phyloP scores from a whole-genome alignment of 208 protist genomes.

The Kentomonas sorsogonicus region DNA sequence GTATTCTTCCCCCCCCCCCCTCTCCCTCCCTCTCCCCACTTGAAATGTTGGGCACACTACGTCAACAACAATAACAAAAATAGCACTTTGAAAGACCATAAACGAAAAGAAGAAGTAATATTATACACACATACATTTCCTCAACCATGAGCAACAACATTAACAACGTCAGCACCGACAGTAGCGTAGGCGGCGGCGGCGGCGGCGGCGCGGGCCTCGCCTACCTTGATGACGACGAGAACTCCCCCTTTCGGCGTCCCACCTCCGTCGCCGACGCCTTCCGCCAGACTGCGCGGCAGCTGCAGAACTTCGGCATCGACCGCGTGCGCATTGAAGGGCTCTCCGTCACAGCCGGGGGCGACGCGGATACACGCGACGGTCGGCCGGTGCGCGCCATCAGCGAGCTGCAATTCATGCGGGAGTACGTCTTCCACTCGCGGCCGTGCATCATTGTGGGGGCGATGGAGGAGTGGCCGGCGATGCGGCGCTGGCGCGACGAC shows the following conservation, averaged over 20 bases:
- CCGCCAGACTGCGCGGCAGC: slow-evolving; percentile 39
- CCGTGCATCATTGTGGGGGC: slow-evolving; percentile 78
- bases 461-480: slow-evolving; percentile 65
- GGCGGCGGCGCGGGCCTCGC: too few species aligned
- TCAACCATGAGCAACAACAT: too few species aligned
- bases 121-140: too few species aligned
- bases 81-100: too few species aligned
- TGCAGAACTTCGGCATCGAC: slow-evolving; percentile 67
- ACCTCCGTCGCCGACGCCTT: too few species aligned
- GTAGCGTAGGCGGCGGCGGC: too few species aligned
- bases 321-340: slow-evolving; percentile 67
- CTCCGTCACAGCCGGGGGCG: slow-evolving; percentile 8
- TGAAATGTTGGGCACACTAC: too few species aligned
- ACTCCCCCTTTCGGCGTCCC: background rate
- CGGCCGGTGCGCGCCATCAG: slow-evolving; percentile 32
- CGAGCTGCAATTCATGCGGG: slow-evolving; percentile 77
- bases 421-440: slow-evolving; percentile 78
- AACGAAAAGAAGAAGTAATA: too few species aligned
- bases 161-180: too few species aligned
- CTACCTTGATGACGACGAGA: background rate
- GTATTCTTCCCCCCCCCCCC: too few species aligned
- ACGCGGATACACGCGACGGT: slow-evolving; percentile 1
- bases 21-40: too few species aligned
- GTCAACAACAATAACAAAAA: too few species aligned
- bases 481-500: slow-evolving; percentile 66